A percentile compares a stretch with the other conserved stretches of the same genome.
phyloP scores from a whole-genome alignment of 495 filamentous ascomycete genomes.

The Penicillium ucsense region DNA sequence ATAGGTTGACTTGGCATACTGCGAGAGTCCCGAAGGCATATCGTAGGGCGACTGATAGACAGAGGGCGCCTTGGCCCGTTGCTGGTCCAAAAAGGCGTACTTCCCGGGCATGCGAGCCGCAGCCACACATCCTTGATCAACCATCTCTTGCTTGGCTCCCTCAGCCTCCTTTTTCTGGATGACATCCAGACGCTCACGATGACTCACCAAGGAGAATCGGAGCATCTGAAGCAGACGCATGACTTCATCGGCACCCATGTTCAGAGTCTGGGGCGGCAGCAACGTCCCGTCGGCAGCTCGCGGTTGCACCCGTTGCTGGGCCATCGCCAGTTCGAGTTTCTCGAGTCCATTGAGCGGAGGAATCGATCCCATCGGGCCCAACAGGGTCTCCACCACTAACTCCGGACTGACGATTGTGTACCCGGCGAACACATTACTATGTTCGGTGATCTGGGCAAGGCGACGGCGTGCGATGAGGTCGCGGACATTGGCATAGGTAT shows the following conservation, averaged over 20 bases:
- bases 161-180: slow-evolving; percentile 38
- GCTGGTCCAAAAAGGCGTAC: slow-evolving; percentile 37
- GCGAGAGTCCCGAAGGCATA: slow-evolving; percentile 37
- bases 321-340: slow-evolving; percentile 40
- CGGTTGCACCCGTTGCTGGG: slow-evolving; percentile 39
- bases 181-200: slow-evolving; percentile 38
- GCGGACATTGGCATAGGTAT: slow-evolving; percentile 41
- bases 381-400: slow-evolving; percentile 37
- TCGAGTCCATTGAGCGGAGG: slow-evolving; percentile 36
- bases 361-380: slow-evolving; percentile 40
- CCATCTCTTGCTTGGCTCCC: slow-evolving; percentile 25
- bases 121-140: slow-evolving; percentile 23
- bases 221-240: slow-evolving; percentile 38
- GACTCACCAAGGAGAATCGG: slow-evolving; percentile 37
- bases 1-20: slow-evolving; percentile 35
- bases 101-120: slow-evolving; percentile 30
- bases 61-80: slow-evolving; percentile 31
- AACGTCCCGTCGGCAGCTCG: slow-evolving; percentile 34
- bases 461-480: slow-evolving; percentile 41
- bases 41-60: slow-evolving; percentile 42
- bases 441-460: slow-evolving; percentile 41
- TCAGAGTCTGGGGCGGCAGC: slow-evolving; percentile 34
- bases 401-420: slow-evolving; percentile 40
- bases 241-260: slow-evolving; percentile 41
- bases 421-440: slow-evolving; percentile 40